A percentile compares a stretch with the other conserved stretches of the same genome.
Evolutionary conservation across 805 yeast genomes (phyloP).

Genomic region (Wickerhamiella allomyrinae): DNA sequence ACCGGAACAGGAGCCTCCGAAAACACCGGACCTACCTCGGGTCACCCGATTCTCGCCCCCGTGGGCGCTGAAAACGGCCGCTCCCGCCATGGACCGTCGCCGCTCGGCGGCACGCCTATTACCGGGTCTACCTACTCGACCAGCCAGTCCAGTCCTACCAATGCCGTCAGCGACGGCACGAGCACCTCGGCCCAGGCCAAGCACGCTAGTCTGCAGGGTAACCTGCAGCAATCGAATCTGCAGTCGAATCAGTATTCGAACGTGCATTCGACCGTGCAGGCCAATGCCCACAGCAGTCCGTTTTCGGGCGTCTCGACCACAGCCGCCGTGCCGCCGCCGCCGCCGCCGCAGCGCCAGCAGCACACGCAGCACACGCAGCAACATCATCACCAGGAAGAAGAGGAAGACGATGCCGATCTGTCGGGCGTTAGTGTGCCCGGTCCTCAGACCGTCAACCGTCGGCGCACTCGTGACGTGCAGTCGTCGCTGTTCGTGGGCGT

Average conservation of each 20-base stretch:
- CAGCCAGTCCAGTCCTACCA: too few species aligned
- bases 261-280: neutral
- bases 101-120: too few species aligned
- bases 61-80: neutral
- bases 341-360: constrained; percentile 1
- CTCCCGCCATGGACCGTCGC: too few species aligned
- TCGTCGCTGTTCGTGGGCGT: constrained; percentile 1
- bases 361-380: too few species aligned
- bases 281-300: neutral
- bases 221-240: too few species aligned
- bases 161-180: too few species aligned
- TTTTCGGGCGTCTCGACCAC: too few species aligned
- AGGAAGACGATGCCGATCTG: neutral
- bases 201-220: too few species aligned
- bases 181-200: too few species aligned
- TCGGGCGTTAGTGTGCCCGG: neutral
- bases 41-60: neutral
- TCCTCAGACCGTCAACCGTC: constrained; percentile 1
- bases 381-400: too few species aligned
- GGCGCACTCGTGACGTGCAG: constrained; percentile 1
- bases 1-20: constrained; percentile 5
- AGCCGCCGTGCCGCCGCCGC: constrained; percentile 1
- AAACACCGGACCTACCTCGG: neutral
- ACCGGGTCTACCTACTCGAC: too few species aligned
- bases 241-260: neutral